phyloP scores from a whole-genome alignment of 1,284 basidiomycete genomes.

The Sporisorium sorghi region DNA sequence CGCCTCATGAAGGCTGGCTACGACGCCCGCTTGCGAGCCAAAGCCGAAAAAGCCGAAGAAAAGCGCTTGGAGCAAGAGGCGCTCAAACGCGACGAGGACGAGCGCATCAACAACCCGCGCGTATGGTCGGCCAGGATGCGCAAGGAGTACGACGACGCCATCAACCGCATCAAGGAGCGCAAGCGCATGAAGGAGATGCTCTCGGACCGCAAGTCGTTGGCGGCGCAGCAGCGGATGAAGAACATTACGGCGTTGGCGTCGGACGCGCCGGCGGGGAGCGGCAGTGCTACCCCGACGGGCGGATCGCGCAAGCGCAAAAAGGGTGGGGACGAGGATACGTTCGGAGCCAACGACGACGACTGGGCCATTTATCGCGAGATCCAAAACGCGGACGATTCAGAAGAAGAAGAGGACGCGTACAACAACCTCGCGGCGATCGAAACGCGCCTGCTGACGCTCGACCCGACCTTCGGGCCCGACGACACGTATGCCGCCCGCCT shows the following conservation, averaged over 20 bases:
- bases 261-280: constrained; percentile 69
- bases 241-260: constrained; percentile 91
- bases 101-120: constrained; percentile 72
- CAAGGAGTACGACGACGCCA: constrained; percentile 72
- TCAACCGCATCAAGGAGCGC: constrained; percentile 86
- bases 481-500: constrained; percentile 84
- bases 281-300: constrained; percentile 38
- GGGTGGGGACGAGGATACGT: constrained; percentile 81
- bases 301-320: constrained; percentile 51
- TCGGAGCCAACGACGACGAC: constrained; percentile 94
- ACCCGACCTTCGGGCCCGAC: constrained; percentile 83
- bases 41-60: constrained; percentile 84
- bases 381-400: constrained; percentile 85
- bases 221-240: constrained; percentile 96
- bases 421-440: constrained; percentile 81
- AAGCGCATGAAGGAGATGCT: constrained; percentile 84
- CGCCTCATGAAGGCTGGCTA: constrained; percentile 92
- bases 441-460: constrained; percentile 82
- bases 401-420: constrained; percentile 94
- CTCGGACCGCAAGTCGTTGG: constrained; percentile 90
- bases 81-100: constrained; percentile 83
- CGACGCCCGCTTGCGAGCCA: constrained; percentile 86
- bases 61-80: constrained; percentile 75
- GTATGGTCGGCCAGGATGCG: constrained; percentile 60
- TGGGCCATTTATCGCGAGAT: constrained; percentile 99